Evolutionary conservation across 345 rosid genomes (phyloP), one percentile per base, ranked within the genome.

Genomic region (Erucastrum elatum): DNA sequence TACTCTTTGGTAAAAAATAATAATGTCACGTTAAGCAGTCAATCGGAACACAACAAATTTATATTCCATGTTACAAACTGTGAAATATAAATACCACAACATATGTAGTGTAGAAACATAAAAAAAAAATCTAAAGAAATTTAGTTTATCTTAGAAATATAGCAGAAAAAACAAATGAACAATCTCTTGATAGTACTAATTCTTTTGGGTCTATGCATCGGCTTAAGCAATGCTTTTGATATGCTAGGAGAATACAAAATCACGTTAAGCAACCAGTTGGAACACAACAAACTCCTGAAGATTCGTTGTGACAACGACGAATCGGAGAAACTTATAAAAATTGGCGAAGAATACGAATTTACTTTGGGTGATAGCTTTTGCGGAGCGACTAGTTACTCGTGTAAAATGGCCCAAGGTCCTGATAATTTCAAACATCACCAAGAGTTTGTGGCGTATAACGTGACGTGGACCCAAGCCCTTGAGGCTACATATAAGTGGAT

Each of bases 331-430:
- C 4, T 44, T 8, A 0, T 73, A 25, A 59, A 73, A 49, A 68
- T 67, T 11, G 70, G 77, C 6, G 16, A 79, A 15, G 68, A 67
- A 1, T 73, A 67, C 6, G 44, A 61, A 4, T 73, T 67, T 35
- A 60, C 44, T 31, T 79, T 79, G 2, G 27, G 73, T 15, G 68
- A 44, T 49, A 79, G 49, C 6, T 0, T 61, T 25, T 67, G n/a
- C 9, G 6, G 0, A 49, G 49, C 74, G 4, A 73, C 82, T 15
- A 17, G 16, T 39, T 66, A 31, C 59, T 41, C 63, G 2, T 79
- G 82, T 60, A 27, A 4, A 58, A 0, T 79, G 74, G 68, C 61
- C 27, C 82, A 79, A 60, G 82, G 82, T 33, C 82, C 82, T n/a
- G 7, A 34, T 7, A 46, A 68, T 60, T 73, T n/a, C 15, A 79